Base-by-base conservation (phyloP, 2,329 filamentous ascomycete species). In the Verticillium albo-atrum region DNA sequence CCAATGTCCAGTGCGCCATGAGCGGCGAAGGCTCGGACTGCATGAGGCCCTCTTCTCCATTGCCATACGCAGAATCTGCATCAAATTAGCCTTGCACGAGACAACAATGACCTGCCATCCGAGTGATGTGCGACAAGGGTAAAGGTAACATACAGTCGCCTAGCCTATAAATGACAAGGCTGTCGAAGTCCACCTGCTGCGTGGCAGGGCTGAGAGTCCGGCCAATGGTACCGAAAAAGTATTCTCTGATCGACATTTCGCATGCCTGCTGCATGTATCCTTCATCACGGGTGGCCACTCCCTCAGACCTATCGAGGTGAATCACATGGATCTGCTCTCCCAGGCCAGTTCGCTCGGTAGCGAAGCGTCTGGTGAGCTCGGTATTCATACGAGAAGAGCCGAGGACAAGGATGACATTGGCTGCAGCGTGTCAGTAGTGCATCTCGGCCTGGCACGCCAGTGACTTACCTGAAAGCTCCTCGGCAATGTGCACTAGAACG, bases 171-270 rank as follows among this genome's bases (percentile, higher is more conserved):
- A 98, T 82, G 2, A 85, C 81, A 42, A 97, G 72, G 9, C 87
- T 85, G 60, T 86, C 82, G 70, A 92, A 95, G 63, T 92, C 88
- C 4, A 96, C 85, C 61, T 90, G 89, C 68, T 96, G 91, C 6
- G 92, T 96, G 67, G 93, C 90, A 0, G 95, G 95, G 53, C 90
- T 95, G 2, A 99, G 79, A 0, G 91, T 89, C 60, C 89, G 84
- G 62, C 86, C 87, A 1, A 83, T 75, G 63, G 90, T 89, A 10
- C 95, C 95, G 71, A 97, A 99, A 77, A 99, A 99, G 74, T 99
- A 99, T 67, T 93, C 89, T 65, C 90, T 89, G 57, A 97, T 92
- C 56, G 90, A 84, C 0, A 89, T 85, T 68, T 96, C 90, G 52
- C 90, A 84, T 5, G 85, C 76, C 17, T 86, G 82, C 67, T 91